Percentiles rank a stretch among this genome's conserved stretches.
phyloP scores from a whole-genome alignment of 208 protist genomes.

The Crithidia sp. region DNA sequence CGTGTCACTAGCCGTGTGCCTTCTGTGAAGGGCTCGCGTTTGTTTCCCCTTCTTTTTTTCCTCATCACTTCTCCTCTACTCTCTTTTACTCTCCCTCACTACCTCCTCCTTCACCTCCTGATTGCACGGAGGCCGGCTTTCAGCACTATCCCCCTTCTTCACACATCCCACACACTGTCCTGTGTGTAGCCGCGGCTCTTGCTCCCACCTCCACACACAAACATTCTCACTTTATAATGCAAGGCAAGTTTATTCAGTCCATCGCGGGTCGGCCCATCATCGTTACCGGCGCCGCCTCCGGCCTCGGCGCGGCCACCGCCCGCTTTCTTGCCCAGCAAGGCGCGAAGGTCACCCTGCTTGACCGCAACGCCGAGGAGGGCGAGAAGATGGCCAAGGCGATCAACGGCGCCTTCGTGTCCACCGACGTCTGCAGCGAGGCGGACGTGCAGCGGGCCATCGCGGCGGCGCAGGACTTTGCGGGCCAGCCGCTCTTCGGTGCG shows the following conservation, averaged over 20 bases:
- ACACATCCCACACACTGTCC: no score
- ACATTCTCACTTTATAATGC: conserved; percentile 4
- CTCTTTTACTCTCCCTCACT: no score
- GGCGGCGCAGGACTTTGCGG: conserved; percentile 49
- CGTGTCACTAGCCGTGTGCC: no score
- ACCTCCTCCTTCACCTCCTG: no score
- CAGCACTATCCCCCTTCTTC: no score
- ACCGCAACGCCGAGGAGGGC: conserved; percentile 45
- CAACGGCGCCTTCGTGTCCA: conserved; percentile 32
- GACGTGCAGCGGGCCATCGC: conserved; percentile 59
- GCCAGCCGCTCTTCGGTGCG: conserved; percentile 55
- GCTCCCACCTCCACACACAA: no score
- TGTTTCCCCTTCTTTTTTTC: no score
- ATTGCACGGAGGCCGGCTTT: no score
- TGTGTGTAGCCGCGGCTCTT: no score
- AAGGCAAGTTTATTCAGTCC: conserved; percentile 24
- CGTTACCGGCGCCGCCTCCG: conserved; percentile 54
- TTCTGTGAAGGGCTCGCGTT: no score
- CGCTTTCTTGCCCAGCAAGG: conserved; percentile 38
- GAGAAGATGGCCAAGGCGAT: conserved; percentile 38
- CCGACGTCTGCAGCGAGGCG: conserved; percentile 56
- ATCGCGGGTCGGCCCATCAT: conserved; percentile 43
- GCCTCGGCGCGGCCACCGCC: conserved; percentile 51
- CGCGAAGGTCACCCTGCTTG: conserved; percentile 52
- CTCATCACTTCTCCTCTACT: no score